These are phyloP conservation scores for Lasiodiplodia sp. DNA, from an alignment of 2,329 filamentous ascomycete species.

Conservation along the genomic window DNA sequence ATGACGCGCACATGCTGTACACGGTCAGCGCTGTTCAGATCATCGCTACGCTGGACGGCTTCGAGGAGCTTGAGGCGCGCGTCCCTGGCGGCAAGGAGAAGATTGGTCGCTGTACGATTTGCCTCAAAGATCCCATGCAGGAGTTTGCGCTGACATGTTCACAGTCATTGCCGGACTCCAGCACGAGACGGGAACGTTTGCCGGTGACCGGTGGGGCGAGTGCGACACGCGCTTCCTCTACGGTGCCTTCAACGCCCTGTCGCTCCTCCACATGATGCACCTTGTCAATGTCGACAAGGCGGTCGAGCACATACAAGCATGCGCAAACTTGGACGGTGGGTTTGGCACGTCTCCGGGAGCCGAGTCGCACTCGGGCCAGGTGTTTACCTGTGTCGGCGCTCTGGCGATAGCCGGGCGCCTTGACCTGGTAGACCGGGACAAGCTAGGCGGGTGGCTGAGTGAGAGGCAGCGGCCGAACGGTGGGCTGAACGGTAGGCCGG, in stretches of 20 bases:
- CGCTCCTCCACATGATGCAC: conserved; percentile 76
- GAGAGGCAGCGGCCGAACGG: conserved; percentile 88
- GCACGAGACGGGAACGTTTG: conserved; percentile 81
- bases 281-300: conserved; percentile 82
- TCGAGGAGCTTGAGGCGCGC: conserved; percentile 79
- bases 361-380: conserved; percentile 93
- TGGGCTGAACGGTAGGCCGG: conserved; percentile 90
- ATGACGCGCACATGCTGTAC: conserved; percentile 95
- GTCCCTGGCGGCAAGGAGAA: conserved; percentile 72
- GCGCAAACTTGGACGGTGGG: conserved; percentile 92
- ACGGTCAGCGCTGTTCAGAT: conserved; percentile 96
- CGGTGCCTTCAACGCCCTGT: conserved; percentile 86
- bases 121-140: background rate
- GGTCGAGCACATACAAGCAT: conserved; percentile 78
- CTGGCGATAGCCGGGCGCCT: conserved; percentile 82
- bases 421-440: conserved; percentile 82
- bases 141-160: conserved; percentile 36
- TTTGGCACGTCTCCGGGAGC: conserved; percentile 90
- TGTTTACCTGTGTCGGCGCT: conserved; percentile 91
- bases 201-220: conserved; percentile 96
- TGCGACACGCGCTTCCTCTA: conserved; percentile 95
- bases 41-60: conserved; percentile 82
- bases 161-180: conserved; percentile 82
- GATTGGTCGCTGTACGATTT: conserved; percentile 78
- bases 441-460: conserved; percentile 87